Evolutionary conservation across 2,329 filamentous ascomycete genomes (phyloP).

Genomic region (Fusarium ramigenum): DNA sequence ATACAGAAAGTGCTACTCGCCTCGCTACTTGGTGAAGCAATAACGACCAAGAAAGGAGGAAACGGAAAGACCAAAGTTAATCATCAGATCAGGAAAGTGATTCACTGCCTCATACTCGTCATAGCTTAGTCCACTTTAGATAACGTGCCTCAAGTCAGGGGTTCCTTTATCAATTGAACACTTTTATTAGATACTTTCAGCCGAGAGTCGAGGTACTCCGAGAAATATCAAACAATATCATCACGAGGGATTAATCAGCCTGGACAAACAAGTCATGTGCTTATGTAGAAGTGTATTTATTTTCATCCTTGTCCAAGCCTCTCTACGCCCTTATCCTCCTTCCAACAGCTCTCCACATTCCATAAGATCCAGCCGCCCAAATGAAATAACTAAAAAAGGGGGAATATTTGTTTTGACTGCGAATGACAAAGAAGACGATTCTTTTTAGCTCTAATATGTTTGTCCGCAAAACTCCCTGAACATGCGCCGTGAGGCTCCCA

Average conservation of each 20-base stretch:
- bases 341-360: slow-evolving; percentile 7
- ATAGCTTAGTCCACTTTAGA: not conserved
- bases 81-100: not conserved
- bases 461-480: slow-evolving; percentile 44
- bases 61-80: not conserved
- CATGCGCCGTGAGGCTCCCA: slow-evolving; percentile 43
- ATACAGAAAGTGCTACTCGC: not conserved
- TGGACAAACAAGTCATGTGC: not conserved
- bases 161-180: not conserved
- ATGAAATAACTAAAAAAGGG: slow-evolving; percentile 30
- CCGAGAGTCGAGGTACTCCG: not conserved
- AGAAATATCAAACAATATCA: not conserved
- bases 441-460: slow-evolving; percentile 44
- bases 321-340: slow-evolving; percentile 1
- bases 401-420: slow-evolving; percentile 40
- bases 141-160: not conserved
- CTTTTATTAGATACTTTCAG: no score
- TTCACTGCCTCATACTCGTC: not conserved
- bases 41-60: not conserved
- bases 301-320: slow-evolving; percentile 20
- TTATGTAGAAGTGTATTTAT: slow-evolving; percentile 23
- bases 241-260: not conserved
- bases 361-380: slow-evolving; percentile 23
- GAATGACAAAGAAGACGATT: slow-evolving; percentile 42
- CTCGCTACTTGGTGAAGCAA: not conserved